Evolutionary conservation across 2,329 filamentous ascomycete genomes (phyloP), one percentile per base, ranked within the genome.

Genomic region (Apiospora saccharicola): DNA sequence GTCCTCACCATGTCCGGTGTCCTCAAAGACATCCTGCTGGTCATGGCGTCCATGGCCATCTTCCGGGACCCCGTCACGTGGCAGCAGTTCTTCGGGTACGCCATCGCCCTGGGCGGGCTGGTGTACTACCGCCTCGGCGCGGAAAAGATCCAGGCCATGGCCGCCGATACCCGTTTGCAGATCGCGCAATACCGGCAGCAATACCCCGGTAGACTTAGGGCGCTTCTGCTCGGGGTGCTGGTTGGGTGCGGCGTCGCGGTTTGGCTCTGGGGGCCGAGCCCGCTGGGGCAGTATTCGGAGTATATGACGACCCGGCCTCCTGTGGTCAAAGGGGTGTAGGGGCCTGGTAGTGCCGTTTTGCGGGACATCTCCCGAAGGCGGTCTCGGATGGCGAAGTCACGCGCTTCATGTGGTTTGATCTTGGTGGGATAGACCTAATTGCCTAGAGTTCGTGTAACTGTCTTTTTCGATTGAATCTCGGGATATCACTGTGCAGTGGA

Each of bases 1-100:
- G 91, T 93, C 76, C 89, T 93, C 80, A 93, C 91, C 49, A 90
- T 93, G 75, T 91, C 89, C 76, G 91, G 91, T 83, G 90, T 93
- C 73, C 86, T 93, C 74, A 93, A 93, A 83, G 90, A 93, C 80
- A 92, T 93, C 73, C 89, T 93, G 72, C 88, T 93, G 44, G 91
- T 93, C 73, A 85, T 87, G 70, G 89, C 90, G 71, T 92, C 90
- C 73, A 92, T 93, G 87, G 80, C 89, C 78, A 88, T 93, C 78
- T 93, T 91, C 86, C 85, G 86, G 75, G 91, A 91, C 78, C 90
- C 90, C 8, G 90, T 93, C 75, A 88, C 89, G 46, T 82, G 82
- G 41, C 87, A 91, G 73, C 91, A 93, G 82, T 90, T 90, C 80
- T 91, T 93, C 82, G 91, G 91, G 75, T 93, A 93, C 85, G 87